Percentiles rank a stretch among this genome's conserved stretches.
phyloP scores from a whole-genome alignment of 805 yeast genomes.

The Cyberlindnera subsufficiens region DNA sequence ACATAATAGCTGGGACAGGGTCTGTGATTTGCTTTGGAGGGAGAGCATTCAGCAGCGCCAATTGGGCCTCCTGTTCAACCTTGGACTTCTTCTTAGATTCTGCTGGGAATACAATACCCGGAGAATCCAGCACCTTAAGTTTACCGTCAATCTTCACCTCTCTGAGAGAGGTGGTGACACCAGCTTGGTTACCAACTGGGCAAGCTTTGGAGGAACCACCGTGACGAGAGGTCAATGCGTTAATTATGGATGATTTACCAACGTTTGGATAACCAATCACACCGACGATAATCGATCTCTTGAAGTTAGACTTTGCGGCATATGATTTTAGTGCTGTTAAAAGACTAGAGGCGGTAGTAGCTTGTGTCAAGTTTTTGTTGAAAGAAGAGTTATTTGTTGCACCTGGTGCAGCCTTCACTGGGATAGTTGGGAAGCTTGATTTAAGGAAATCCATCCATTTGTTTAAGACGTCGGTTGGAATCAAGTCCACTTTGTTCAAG shows the following conservation, averaged over 20 bases:
- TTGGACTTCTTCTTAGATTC: slow-evolving; percentile 48
- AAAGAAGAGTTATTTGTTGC: slow-evolving; percentile 64
- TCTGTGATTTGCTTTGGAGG: slow-evolving; percentile 84
- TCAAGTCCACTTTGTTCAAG: slow-evolving; percentile 86
- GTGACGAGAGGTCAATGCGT: slow-evolving; percentile 79
- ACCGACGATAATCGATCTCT: slow-evolving; percentile 88
- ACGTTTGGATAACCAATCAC: slow-evolving; percentile 97
- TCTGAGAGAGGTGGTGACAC: slow-evolving; percentile 88
- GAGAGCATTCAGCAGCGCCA: slow-evolving; percentile 81
- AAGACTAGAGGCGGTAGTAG: slow-evolving; percentile 66
- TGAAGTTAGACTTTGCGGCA: slow-evolving; percentile 76
- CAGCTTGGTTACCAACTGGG: slow-evolving; percentile 97
- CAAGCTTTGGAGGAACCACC: slow-evolving; percentile 71
- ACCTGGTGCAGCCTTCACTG: slow-evolving; percentile 74
- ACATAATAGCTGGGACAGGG: slow-evolving; percentile 75
- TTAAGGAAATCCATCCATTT: slow-evolving; percentile 80
- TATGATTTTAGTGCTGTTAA: slow-evolving; percentile 79
- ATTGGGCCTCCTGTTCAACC: slow-evolving; percentile 76
- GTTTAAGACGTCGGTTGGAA: slow-evolving; percentile 78
- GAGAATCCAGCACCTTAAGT: slow-evolving; percentile 85
- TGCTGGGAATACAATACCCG: slow-evolving; percentile 93
- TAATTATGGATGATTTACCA: slow-evolving; percentile 92
- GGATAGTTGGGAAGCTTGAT: slow-evolving; percentile 85
- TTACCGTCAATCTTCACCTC: slow-evolving; percentile 90
- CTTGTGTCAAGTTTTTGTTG: slow-evolving; percentile 66